Conservation (phyloP, 768 basidiomycete species). For the Mycena chlorophos region DNA sequence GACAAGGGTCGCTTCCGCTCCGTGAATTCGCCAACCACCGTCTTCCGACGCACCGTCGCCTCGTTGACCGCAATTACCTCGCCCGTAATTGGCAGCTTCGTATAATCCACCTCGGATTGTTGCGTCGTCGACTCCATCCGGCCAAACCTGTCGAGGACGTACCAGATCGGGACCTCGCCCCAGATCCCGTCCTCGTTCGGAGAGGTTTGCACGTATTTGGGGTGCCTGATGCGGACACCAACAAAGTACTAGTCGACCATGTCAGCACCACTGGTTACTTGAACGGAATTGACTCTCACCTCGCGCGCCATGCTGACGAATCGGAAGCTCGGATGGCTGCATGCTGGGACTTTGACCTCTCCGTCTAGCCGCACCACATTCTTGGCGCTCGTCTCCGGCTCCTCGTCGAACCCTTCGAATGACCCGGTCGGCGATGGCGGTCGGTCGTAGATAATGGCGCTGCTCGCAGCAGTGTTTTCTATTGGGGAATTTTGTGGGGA, state of each 20-base stretch:
- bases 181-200: neutral
- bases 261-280: neutral
- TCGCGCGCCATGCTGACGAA: neutral
- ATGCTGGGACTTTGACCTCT: neutral
- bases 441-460: neutral
- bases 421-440: neutral
- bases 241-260: neutral
- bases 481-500: neutral
- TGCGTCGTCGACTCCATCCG: neutral
- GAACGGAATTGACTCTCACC: neutral
- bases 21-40: neutral
- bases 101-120: neutral
- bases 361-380: neutral
- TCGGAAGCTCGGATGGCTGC: neutral
- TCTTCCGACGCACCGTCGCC: neutral
- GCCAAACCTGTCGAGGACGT: neutral
- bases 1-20: neutral
- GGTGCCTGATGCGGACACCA: neutral
- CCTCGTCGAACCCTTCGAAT: neutral
- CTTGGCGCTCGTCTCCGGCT: neutral
- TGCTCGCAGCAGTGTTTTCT: neutral
- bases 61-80: neutral
- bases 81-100: neutral
- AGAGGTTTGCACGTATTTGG: neutral
- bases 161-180: neutral